These are phyloP conservation scores for Auricularia sp. DNA, from an alignment of 768 basidiomycete species.

Conservation along the genomic window DNA sequence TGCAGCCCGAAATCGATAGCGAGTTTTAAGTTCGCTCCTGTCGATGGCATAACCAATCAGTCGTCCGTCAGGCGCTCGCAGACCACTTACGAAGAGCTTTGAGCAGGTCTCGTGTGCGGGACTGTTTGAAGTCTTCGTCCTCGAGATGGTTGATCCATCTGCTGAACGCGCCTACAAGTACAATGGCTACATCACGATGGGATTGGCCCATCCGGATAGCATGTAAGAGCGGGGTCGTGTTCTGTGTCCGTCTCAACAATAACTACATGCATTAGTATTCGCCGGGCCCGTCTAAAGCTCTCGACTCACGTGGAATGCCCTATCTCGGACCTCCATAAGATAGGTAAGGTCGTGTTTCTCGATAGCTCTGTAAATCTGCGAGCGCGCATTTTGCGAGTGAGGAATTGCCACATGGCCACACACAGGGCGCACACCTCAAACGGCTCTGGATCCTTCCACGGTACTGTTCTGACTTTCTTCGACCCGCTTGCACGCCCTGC, in stretches of 20 bases:
- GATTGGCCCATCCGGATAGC: conserved; percentile 73
- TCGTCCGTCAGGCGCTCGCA: conserved; percentile 5
- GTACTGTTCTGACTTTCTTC: conserved; percentile 2
- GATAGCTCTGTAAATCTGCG: conserved; percentile 43
- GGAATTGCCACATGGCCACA: not conserved
- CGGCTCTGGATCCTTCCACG: conserved; percentile 32
- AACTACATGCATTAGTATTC: conserved; percentile 32
- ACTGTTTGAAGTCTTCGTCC: conserved; percentile 59
- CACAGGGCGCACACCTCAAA: conserved; percentile 47
- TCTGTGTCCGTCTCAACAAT: conserved; percentile 75
- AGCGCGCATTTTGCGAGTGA: not conserved
- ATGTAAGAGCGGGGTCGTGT: conserved; percentile 82
- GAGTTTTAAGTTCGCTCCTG: conserved; percentile 77
- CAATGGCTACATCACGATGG: conserved; percentile 75
- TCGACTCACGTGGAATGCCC: conserved; percentile 61
- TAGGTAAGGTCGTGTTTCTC: conserved; percentile 76
- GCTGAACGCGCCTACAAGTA: conserved; percentile 83
- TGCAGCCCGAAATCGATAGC: conserved; percentile 85
- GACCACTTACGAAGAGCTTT: conserved; percentile 62
- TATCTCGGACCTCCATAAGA: conserved; percentile 75
- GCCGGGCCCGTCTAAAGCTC: not conserved
- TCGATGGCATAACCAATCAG: not conserved
- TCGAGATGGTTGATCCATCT: conserved; percentile 85
- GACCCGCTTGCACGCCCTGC: not conserved
- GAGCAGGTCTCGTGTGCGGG: conserved; percentile 58